phyloP scores from a whole-genome alignment of 352 stramenopile species.

The Elongisporangium senticosum region DNA sequence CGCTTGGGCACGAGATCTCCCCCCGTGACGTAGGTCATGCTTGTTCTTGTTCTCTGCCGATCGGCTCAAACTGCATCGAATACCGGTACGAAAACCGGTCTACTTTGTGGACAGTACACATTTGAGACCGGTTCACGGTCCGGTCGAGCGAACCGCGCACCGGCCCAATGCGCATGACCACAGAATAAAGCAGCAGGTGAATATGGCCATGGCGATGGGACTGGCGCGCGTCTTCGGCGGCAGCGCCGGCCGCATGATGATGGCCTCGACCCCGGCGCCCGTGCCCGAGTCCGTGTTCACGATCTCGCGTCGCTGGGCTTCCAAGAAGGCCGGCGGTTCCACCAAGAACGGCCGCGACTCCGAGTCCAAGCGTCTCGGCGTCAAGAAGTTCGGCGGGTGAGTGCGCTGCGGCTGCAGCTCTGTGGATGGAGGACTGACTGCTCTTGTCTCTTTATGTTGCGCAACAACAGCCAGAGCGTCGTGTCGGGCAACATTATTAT shows the following conservation, averaged over 20 bases:
- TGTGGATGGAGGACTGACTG: neutral
- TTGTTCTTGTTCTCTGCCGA: neutral
- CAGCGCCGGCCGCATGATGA: constrained; percentile 14
- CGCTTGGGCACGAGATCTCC: constrained; percentile 66
- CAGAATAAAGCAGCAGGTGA: constrained; percentile 7
- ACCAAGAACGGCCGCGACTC: constrained; percentile 98
- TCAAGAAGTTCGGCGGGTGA: constrained; percentile 96
- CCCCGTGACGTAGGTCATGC: constrained; percentile 60
- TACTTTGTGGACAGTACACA: too few species aligned
- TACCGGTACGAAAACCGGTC: neutral
- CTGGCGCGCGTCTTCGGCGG: constrained; percentile 61
- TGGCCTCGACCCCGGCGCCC: constrained; percentile 2
- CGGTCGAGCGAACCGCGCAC: neutral
- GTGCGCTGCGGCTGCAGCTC: neutral
- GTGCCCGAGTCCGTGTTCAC: constrained; percentile 42
- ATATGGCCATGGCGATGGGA: constrained; percentile 71
- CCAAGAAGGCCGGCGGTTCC: constrained; percentile 96
- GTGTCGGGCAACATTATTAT: constrained; percentile 97
- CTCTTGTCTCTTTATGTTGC: neutral
- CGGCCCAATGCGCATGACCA: neutral
- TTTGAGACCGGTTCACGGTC: neutral
- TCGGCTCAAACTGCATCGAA: neutral
- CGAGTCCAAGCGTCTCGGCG: constrained; percentile 92
- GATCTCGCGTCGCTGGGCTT: constrained; percentile 73
- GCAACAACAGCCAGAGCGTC: constrained; percentile 58